Base-by-base conservation (phyloP, 352 stramenopile genomes). In the Stramenopiles sp. region DNA sequence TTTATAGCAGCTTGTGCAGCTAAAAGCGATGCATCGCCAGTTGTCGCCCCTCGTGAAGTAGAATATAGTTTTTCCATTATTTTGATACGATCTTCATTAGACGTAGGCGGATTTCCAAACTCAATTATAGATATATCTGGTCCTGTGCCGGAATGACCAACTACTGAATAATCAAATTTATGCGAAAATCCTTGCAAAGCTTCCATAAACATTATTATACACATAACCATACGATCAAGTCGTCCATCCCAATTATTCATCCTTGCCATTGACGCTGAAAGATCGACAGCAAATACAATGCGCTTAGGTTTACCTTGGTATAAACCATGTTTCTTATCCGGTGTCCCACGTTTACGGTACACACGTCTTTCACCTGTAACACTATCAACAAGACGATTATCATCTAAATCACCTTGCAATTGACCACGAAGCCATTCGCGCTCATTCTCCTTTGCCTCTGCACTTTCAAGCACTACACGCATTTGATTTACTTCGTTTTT, bases 391-490 rank as follows among this genome's bases (percentile, higher is more conserved):
- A 53, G 38, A 13, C 38, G 38, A 7, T 53, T 53, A 53, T 53
- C 38, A 53, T 53, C 38, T 13, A 53, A 7, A 7, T 53, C 38
- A 53, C 38, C 38, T 53, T 53, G 38, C 7, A 53, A 53, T 53
- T 53, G 38, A 13, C 4, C 38, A 53, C 38, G 38, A 7, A 53
- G 38, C 38, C 38, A 53, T 7, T 53, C 38, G 38, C 38, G 38
- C 7, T 53, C 38, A 7, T 53, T 53, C 7, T 53, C 38, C 7
- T 53, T 53, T 1, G 79, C 79, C 43, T 81, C 73, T 73, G 32
- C 32, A 30, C 74, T 63, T 53, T 53, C 38, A 53, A 53, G 38
- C 7, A 53, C 7, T 53, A 53, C 38, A 4, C 38, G 38, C 38
- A 53, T 53, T 53, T 53, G 38, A 53, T 53, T 53, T 53, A 53